Percentiles rank a stretch among this genome's conserved stretches.
Evolutionary conservation across 1,284 basidiomycete genomes (phyloP).

Genomic region (Irpex lacteus): DNA sequence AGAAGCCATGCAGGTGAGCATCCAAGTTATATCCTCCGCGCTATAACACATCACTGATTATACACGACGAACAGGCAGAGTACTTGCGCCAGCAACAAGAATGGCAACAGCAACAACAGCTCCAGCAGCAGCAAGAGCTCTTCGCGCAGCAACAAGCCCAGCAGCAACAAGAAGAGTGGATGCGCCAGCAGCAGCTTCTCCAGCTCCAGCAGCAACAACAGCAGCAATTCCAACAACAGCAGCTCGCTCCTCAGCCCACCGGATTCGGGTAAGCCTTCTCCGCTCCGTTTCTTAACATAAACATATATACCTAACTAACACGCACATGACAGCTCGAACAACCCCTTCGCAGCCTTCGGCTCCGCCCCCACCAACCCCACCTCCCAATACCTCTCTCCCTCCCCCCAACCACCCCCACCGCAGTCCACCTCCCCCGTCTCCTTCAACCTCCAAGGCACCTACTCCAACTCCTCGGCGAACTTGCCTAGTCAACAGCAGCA

Average conservation of each 20-base stretch:
- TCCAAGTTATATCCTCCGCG: not conserved
- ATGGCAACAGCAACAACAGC: slow-evolving; percentile 52
- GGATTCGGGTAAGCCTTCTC: slow-evolving; percentile 59
- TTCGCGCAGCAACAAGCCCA: slow-evolving; percentile 55
- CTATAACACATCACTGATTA: not conserved
- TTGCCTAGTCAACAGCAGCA: slow-evolving; percentile 23
- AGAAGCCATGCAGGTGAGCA: slow-evolving; percentile 62
- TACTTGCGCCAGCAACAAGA: slow-evolving; percentile 74
- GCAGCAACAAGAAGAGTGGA: slow-evolving; percentile 64
- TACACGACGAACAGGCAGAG: slow-evolving; percentile 45
- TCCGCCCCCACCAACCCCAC: not conserved
- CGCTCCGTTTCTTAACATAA: not conserved
- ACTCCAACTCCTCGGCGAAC: slow-evolving; percentile 28
- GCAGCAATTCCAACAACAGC: slow-evolving; percentile 33
- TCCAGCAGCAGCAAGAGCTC: slow-evolving; percentile 43
- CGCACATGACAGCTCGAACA: slow-evolving; percentile 71
- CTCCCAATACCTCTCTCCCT: slow-evolving; percentile 2
- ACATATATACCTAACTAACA: not conserved
- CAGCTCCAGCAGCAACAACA: slow-evolving; percentile 39
- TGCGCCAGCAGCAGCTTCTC: slow-evolving; percentile 59
- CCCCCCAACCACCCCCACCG: slow-evolving; percentile 13
- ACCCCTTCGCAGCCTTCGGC: slow-evolving; percentile 69
- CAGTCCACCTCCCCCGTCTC: slow-evolving; percentile 23
- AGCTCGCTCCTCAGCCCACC: slow-evolving; percentile 60
- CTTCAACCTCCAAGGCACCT: slow-evolving; percentile 67